A percentile compares a stretch with the other conserved stretches of the same genome.
Conservation (phyloP, 2,329 filamentous ascomycete genomes). For the Fusarium bactridioides region DNA sequence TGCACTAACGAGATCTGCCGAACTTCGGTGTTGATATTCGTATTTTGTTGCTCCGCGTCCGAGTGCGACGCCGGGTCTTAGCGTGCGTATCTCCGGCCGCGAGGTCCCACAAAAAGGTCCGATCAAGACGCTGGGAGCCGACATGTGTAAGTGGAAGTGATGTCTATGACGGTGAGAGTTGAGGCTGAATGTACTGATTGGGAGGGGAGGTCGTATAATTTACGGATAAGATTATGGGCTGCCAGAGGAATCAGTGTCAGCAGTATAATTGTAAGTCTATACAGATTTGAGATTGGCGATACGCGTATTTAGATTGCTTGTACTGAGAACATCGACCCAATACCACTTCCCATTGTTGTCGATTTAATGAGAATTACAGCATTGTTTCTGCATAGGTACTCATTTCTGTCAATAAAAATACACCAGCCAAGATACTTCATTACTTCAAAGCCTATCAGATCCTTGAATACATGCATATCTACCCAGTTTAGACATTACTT, state of each 20-base stretch:
- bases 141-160: neutral
- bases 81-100: conserved; percentile 15
- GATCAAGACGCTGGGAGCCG: neutral
- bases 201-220: neutral
- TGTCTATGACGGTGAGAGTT: neutral
- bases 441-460: neutral
- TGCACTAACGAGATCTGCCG: neutral
- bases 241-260: neutral
- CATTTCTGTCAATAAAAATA: neutral
- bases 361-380: no score
- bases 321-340: neutral
- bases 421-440: neutral
- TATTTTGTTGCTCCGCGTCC: neutral
- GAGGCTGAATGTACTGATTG: neutral
- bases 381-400: neutral
- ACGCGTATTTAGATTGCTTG: neutral
- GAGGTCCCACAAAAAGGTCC: conserved; percentile 18
- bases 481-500: neutral
- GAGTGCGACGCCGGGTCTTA: neutral
- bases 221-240: neutral
- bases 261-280: neutral
- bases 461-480: neutral
- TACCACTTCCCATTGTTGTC: neutral
- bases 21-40: neutral
- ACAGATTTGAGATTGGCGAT: neutral